These are phyloP conservation scores for Tremella fuciformis DNA, from an alignment of 768 basidiomycete genomes.

Conservation along the genomic window DNA sequence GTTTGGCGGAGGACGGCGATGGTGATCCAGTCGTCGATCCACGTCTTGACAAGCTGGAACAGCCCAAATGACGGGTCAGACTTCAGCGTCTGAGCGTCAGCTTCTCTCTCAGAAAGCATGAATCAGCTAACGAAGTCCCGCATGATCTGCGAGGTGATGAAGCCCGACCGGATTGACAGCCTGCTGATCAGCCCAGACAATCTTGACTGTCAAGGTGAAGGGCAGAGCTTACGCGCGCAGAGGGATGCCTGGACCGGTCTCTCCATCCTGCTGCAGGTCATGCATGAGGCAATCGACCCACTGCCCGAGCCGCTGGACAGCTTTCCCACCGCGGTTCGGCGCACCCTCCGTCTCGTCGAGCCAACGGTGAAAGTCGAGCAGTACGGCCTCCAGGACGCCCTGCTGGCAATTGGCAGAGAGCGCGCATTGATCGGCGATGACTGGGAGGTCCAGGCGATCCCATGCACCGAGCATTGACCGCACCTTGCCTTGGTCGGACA, in stretches of 20 bases:
- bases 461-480: conserved; percentile 29
- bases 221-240: conserved; percentile 14
- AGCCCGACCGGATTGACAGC: conserved; percentile 21
- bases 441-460: conserved; percentile 23
- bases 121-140: conserved; percentile 40
- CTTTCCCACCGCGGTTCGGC: conserved; percentile 6
- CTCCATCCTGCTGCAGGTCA: conserved; percentile 7
- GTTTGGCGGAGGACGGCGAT: conserved; percentile 27
- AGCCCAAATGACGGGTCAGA: conserved; percentile 36
- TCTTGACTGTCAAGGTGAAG: not conserved
- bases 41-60: conserved; percentile 47
- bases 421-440: conserved; percentile 28
- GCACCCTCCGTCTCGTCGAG: conserved; percentile 14
- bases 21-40: conserved; percentile 43
- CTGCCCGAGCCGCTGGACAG: conserved; percentile 17
- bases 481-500: conserved; percentile 19
- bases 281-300: conserved; percentile 26
- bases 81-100: conserved; percentile 24
- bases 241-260: conserved; percentile 1
- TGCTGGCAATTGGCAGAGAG: conserved; percentile 49
- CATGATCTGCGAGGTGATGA: conserved; percentile 41
- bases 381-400: conserved; percentile 80
- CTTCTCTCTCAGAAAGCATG: conserved; percentile 2
- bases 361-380: conserved; percentile 25
- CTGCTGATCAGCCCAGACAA: conserved; percentile 12